Percentiles rank a stretch among this genome's conserved stretches.
Evolutionary conservation across 169 alveolate species (phyloP).

Genomic region (Amoebophrya sp.): DNA sequence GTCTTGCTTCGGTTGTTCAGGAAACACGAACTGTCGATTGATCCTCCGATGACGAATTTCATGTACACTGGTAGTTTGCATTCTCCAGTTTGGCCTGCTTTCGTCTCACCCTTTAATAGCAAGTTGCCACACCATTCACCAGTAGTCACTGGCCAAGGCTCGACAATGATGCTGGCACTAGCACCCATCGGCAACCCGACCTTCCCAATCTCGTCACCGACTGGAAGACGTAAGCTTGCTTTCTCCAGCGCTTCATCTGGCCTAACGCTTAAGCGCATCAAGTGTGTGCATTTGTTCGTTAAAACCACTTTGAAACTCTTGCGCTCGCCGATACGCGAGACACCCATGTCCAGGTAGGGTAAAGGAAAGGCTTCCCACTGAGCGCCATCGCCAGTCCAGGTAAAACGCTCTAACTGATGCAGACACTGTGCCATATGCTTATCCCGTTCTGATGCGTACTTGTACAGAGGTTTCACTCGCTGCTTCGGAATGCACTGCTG

Average conservation of each 20-base stretch:
- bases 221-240: not conserved
- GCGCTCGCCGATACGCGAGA: not conserved
- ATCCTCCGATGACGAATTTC: not conserved
- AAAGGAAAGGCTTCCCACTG: not conserved
- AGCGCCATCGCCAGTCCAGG: not conserved
- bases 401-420: not conserved
- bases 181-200: not conserved
- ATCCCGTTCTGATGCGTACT: too few species aligned
- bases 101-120: not conserved
- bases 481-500: not conserved
- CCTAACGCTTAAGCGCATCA: too few species aligned
- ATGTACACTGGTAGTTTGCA: not conserved
- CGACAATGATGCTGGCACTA: not conserved
- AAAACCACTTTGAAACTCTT: not conserved
- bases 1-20: too few species aligned
- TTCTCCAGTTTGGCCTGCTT: not conserved
- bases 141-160: not conserved
- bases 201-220: not conserved
- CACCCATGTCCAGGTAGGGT: not conserved
- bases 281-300: not conserved
- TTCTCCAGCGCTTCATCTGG: too few species aligned
- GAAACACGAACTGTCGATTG: too few species aligned
- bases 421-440: too few species aligned
- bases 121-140: not conserved
- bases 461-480: not conserved